Evolutionary conservation across 164 flowering plant species (phyloP), one percentile per base, ranked within the genome.

Genomic region (Amborella trichopoda): DNA sequence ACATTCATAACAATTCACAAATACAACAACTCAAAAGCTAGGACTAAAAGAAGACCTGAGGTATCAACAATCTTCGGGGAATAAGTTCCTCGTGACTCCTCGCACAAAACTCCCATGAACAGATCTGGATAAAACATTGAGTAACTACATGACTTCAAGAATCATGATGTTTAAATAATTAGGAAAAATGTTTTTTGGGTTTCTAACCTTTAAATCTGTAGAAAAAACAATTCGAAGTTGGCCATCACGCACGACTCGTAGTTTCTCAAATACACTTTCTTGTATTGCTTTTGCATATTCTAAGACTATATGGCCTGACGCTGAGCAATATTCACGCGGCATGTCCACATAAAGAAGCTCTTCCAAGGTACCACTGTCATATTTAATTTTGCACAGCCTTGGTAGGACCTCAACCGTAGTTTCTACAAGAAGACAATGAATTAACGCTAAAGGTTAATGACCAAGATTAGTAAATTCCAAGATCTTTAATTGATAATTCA

Each of bases 61-160:
- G 94, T 55, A 80, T 68, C 51, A 88, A 59, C 48, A 88, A 58
- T 66, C 84, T 80, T 52, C 96, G 68, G 49, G 95, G 99, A 39
- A 91, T 80, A 20, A 87, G 95, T 65, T 91, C 99, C 62, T 91
- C 96, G 66, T 91, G 99, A n/a, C 87, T 94, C 38, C 94, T 75
- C 37, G 99, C 96, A 76, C 99, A 91, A 60, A 91, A 91, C 54
- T 91, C 99, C 99, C 99, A 91, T 14, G 96, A 91, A 65, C 83
- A 84, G 46, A 91, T 91, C 99, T 90, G 56, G n/a, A 55, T 17
- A 26, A 43, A 26, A 37, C 19, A 0, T 25, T 26, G 33, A 19
- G 20, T 3, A 11, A n/a, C 41, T 16, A 38, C 2, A 38, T n/a
- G 41, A 8, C 41, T n/a, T n/a, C 16, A 38, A 38, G 1, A 38